These are phyloP conservation scores for Leishmania major DNA, from an alignment of 208 protist species.

Conservation along the genomic window DNA sequence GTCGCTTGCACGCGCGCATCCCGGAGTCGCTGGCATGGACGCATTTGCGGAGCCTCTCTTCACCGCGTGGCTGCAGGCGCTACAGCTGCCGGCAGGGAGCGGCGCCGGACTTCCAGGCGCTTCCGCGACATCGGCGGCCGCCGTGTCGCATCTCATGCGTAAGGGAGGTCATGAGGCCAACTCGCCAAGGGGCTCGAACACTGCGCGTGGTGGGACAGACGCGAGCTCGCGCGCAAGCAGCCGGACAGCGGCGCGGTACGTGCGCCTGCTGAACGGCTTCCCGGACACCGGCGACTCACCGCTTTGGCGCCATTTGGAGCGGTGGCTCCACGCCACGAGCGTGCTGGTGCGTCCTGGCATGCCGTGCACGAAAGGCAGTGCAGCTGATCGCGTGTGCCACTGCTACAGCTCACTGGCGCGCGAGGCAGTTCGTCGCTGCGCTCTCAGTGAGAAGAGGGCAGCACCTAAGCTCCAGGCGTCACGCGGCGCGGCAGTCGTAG, in stretches of 20 bases:
- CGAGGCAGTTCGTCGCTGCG: slow-evolving; percentile 14
- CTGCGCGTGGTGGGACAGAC: not conserved
- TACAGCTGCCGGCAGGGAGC: slow-evolving; percentile 47
- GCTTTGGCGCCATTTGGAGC: slow-evolving; percentile 82
- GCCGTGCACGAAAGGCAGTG: slow-evolving; percentile 19
- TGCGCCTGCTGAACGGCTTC: slow-evolving; percentile 27
- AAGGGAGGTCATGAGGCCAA: not conserved
- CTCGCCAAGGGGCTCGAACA: no score
- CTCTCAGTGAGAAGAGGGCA: not conserved
- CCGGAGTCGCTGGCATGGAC: slow-evolving; percentile 52
- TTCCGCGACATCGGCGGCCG: slow-evolving; percentile 7
- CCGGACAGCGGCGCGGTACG: slow-evolving; percentile 14
- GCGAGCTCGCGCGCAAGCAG: not conserved
- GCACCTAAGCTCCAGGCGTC: not conserved
- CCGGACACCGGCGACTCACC: slow-evolving; percentile 34
- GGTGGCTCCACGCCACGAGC: slow-evolving; percentile 72
- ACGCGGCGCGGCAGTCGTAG: not conserved
- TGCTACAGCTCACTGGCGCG: slow-evolving; percentile 50
- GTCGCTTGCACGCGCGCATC: slow-evolving; percentile 38
- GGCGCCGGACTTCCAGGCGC: slow-evolving; percentile 13
- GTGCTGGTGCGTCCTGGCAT: slow-evolving; percentile 67
- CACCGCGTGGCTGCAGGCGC: slow-evolving; percentile 41
- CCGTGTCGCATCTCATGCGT: slow-evolving; percentile 19
- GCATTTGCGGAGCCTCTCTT: slow-evolving; percentile 78
- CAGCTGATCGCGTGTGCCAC: slow-evolving; percentile 34